Evolutionary conservation across 768 basidiomycete species (phyloP).

Genomic region (Lactarius pseudohatsudake): DNA sequence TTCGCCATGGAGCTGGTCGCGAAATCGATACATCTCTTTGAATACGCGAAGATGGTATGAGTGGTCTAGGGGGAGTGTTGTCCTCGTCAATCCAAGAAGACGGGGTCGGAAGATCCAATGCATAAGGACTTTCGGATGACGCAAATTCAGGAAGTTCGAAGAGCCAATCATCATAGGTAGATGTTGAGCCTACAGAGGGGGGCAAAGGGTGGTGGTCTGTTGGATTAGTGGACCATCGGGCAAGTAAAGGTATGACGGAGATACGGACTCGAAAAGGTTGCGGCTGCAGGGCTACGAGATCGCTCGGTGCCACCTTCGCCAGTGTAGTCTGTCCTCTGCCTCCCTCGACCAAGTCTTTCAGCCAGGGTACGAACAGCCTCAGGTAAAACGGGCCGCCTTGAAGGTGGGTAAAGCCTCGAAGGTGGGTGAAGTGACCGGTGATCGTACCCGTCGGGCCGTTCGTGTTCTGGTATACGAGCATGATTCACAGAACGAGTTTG

Average conservation of each 20-base stretch:
- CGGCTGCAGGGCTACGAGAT: constrained; percentile 21
- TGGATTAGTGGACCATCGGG: neutral
- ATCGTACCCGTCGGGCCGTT: constrained; percentile 14
- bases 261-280: constrained; percentile 21
- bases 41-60: constrained; percentile 17
- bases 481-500: neutral
- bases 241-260: neutral
- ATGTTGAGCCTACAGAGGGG: constrained; percentile 1
- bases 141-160: constrained; percentile 10
- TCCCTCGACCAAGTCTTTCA: constrained; percentile 22
- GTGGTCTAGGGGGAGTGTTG: neutral
- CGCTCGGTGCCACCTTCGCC: constrained; percentile 11
- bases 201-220: neutral
- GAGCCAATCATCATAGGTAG: constrained; percentile 13
- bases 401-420: constrained; percentile 12
- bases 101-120: constrained; percentile 20
- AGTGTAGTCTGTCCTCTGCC: constrained; percentile 13
- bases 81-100: constrained; percentile 16
- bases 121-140: constrained; percentile 18
- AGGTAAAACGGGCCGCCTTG: constrained; percentile 18
- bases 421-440: constrained; percentile 10
- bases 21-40: constrained; percentile 17
- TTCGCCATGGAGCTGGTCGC: constrained; percentile 22
- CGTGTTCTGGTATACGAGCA: constrained; percentile 20
- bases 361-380: constrained; percentile 19